These are phyloP conservation scores for Mycena albidolilacea DNA, from an alignment of 768 basidiomycete genomes.

Conservation along the genomic window DNA sequence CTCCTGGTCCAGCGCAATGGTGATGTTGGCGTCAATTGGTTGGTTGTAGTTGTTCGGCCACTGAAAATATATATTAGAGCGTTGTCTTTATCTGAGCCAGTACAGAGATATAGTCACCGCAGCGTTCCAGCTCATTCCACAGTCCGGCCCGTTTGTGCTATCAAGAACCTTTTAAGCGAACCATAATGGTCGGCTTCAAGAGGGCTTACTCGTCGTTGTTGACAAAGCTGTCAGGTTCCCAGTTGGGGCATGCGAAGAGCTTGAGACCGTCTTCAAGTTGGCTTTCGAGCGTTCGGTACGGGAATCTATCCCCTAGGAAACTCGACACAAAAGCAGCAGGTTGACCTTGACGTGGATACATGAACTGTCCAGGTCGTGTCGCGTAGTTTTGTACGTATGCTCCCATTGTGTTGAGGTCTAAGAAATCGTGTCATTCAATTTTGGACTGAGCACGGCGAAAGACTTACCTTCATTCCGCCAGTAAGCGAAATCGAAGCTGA, in stretches of 20 bases:
- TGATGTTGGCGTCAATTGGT: constrained; percentile 5
- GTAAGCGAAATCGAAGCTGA: constrained; percentile 16
- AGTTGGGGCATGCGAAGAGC: constrained; percentile 9
- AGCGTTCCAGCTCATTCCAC: constrained; percentile 13
- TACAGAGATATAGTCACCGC: background rate
- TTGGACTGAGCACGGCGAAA: background rate
- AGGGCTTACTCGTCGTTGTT: background rate
- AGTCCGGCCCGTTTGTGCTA: background rate
- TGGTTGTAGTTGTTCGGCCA: constrained; percentile 5
- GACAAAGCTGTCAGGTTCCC: background rate
- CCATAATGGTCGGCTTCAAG: background rate
- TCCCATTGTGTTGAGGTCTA: background rate
- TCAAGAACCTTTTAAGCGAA: background rate
- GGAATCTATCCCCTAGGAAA: background rate
- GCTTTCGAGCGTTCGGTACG: constrained; percentile 12
- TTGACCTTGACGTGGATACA: background rate
- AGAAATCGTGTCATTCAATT: background rate
- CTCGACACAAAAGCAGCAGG: constrained; percentile 6
- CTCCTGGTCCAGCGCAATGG: background rate
- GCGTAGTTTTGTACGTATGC: constrained; percentile 3
- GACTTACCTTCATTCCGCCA: constrained; percentile 1
- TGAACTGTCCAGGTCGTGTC: background rate
- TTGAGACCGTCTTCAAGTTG: background rate
- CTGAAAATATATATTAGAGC: background rate
- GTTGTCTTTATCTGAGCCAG: background rate